These are phyloP conservation scores for Holtermanniella nyarrowii DNA, from an alignment of 768 basidiomycete genomes.

Conservation along the genomic window DNA sequence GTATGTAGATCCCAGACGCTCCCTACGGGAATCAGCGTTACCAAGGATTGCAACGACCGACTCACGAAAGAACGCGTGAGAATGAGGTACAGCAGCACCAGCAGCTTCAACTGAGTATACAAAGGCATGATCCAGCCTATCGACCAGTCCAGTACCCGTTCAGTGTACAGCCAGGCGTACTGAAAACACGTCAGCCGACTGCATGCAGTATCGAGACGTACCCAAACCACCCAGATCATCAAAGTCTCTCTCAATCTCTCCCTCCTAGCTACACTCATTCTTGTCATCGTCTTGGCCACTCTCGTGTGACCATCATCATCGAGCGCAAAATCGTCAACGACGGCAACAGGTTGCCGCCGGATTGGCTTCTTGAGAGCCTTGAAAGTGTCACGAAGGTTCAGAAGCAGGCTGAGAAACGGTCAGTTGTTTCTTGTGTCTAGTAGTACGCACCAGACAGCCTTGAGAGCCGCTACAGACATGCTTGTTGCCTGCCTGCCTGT, in stretches of 20 bases:
- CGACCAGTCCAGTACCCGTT: not conserved
- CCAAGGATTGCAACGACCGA: not conserved
- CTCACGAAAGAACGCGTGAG: not conserved
- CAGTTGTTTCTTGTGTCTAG: too few relatives aligned
- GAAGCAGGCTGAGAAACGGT: not conserved
- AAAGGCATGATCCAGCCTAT: not conserved
- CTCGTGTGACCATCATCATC: not conserved
- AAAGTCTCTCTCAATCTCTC: not conserved
- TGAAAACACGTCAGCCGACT: not conserved
- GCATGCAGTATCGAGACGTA: not conserved
- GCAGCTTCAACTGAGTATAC: not conserved
- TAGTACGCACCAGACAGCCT: too few relatives aligned
- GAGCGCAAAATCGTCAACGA: too few relatives aligned
- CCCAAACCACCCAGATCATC: not conserved
- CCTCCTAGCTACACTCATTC: not conserved
- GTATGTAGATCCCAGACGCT: not conserved
- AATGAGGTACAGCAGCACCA: not conserved
- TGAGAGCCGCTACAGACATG: too few relatives aligned
- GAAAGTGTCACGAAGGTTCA: not conserved
- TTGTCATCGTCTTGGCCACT: not conserved
- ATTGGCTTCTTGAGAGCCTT: not conserved
- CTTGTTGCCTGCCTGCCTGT: too few relatives aligned
- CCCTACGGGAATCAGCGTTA: not conserved
- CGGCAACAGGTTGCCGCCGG: not conserved
- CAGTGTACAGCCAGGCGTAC: not conserved